Conservation (phyloP, 768 basidiomycete species). For the Boletus fagicola region DNA sequence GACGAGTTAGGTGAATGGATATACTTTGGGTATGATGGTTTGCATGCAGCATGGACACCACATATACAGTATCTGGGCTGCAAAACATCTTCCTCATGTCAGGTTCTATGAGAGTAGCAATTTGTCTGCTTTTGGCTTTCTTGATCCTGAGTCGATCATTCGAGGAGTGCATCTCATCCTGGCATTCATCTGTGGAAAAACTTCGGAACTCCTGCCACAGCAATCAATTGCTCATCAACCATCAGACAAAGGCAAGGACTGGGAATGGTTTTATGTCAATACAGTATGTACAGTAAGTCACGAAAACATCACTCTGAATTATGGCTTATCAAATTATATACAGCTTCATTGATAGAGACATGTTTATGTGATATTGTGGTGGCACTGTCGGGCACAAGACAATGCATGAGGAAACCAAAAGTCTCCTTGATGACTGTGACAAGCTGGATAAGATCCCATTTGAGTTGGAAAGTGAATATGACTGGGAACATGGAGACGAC, state of each 20-base stretch:
- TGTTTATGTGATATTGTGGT: background rate
- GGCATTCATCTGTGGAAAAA: background rate
- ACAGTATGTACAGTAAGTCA: background rate
- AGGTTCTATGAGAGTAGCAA: background rate
- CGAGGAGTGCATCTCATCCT: background rate
- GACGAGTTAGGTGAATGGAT: background rate
- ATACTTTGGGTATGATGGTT: background rate
- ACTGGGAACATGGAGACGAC: no score
- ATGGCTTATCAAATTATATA: background rate
- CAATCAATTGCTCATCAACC: background rate
- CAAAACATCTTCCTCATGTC: background rate
- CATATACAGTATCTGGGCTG: background rate
- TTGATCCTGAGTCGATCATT: background rate
- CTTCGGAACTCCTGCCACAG: background rate
- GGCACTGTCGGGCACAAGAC: no score
- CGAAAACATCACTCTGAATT: rapidly evolving
- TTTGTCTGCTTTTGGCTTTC: background rate
- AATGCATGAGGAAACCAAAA: no score
- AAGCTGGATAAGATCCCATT: no score
- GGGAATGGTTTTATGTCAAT: conserved; percentile 3
- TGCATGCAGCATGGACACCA: background rate
- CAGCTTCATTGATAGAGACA: background rate
- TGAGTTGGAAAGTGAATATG: no score
- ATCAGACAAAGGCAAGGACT: background rate
- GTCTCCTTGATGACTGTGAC: no score